A percentile compares a stretch with the other conserved stretches of the same genome.
Evolutionary conservation across 208 protist genomes (phyloP).

Genomic region (Porcisia deanei): DNA sequence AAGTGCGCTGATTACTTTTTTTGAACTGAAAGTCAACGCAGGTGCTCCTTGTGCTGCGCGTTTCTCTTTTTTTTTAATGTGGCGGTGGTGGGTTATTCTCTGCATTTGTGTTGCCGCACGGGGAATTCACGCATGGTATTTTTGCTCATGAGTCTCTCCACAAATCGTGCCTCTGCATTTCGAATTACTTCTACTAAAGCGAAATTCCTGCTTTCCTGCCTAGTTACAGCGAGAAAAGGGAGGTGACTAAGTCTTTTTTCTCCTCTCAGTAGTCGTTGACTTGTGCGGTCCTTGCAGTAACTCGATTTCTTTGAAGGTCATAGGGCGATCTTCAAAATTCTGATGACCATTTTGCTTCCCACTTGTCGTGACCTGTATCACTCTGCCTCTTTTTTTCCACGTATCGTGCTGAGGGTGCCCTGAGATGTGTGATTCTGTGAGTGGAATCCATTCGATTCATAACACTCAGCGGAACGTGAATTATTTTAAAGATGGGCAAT

Average conservation of each 20-base stretch:
- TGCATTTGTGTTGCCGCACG: too few species aligned
- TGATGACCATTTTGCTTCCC: not conserved
- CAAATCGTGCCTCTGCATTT: not conserved
- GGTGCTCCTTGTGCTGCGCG: not conserved
- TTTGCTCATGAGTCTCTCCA: not conserved
- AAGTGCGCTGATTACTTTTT: not conserved
- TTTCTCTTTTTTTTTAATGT: not conserved
- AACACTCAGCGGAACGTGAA: not conserved
- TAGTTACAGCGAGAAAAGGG: not conserved
- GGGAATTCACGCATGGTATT: not conserved
- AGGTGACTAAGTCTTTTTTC: not conserved
- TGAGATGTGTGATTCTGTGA: not conserved
- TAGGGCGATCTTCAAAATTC: not conserved
- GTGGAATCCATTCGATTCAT: not conserved
- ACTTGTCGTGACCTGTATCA: not conserved
- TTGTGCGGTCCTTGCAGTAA: not conserved
- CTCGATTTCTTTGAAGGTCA: too few species aligned
- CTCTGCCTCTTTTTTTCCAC: too few species aligned
- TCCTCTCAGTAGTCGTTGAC: not conserved
- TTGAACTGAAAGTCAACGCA: not conserved
- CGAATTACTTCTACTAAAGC: too few species aligned
- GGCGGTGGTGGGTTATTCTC: too few species aligned
- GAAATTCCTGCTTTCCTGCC: too few species aligned
- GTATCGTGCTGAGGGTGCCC: not conserved
- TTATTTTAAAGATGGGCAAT: slow-evolving; percentile 24